These are phyloP conservation scores for Eustoma russellianum DNA, from an alignment of 257 asterid genomes.

Conservation along the genomic window DNA sequence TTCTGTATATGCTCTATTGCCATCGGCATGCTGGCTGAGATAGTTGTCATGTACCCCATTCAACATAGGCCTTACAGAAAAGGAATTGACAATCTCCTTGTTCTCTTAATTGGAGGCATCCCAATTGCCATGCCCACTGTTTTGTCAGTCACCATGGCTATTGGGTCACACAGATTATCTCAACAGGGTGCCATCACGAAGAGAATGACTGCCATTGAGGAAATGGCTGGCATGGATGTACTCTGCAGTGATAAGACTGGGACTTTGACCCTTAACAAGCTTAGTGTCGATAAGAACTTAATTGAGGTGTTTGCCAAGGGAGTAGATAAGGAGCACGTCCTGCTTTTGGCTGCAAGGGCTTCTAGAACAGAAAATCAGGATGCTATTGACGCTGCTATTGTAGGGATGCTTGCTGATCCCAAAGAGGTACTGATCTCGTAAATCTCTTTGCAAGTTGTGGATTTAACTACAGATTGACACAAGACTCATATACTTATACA, in stretches of 20 bases:
- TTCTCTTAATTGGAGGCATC: conserved; percentile 30
- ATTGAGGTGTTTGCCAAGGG: conserved; percentile 38
- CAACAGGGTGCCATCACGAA: conserved; percentile 37
- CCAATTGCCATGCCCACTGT: conserved; percentile 42
- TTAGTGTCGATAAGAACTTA: conserved; percentile 29
- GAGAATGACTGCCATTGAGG: conserved; percentile 38
- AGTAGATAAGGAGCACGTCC: conserved; percentile 40
- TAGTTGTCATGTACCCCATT: conserved; percentile 18
- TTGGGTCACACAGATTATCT: conserved; percentile 32
- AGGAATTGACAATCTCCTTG: conserved; percentile 30
- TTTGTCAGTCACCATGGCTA: conserved; percentile 35
- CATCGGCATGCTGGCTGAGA: conserved; percentile 26
- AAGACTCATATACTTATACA: too few relatives aligned
- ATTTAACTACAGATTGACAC: too few relatives aligned
- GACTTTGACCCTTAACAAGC: conserved; percentile 32
- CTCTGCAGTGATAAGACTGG: conserved; percentile 37
- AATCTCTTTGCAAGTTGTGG: too few relatives aligned
- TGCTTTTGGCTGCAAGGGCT: conserved; percentile 60
- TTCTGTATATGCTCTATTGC: conserved; percentile 39
- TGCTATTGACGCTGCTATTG: conserved; percentile 63
- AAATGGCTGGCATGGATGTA: conserved; percentile 43
- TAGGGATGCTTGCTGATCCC: conserved; percentile 56
- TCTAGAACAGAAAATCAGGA: conserved; percentile 64
- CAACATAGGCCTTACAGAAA: conserved; percentile 17
- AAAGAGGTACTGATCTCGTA: conserved; percentile 35